Evolutionary conservation across 1,139 yeast genomes (phyloP), one percentile per base, ranked within the genome.

Genomic region (Suhomyces kunorum): DNA sequence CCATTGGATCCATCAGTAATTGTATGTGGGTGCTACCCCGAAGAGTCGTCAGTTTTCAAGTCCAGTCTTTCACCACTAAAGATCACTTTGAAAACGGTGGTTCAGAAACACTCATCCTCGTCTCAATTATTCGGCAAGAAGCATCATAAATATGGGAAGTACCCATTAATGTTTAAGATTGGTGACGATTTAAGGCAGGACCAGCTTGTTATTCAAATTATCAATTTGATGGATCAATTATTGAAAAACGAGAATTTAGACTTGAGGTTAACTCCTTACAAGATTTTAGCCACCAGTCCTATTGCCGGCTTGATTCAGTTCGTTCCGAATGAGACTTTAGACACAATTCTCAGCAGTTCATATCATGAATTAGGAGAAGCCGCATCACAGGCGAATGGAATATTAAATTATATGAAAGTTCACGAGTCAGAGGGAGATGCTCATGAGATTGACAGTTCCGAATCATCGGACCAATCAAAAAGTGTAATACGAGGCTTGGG

Each of bases 121-220:
- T 54, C 66, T 8, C 70, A 64, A 43, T 51, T 67, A 6, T 68
- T 68, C 48, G 71, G 71, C 1, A 66, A 63, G 39, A 64, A 59
- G 40, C 48, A 52, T 13, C 17, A 15, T 4, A 65, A 63, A 40
- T 59, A 71, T 44, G 86, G 83, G 0, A 72, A 70, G 36, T 94
- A 89, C 60, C 81, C 95, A 4, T 65, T 92, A 32, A 92, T 94
- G 85, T 89, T 89, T 64, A 94, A 94, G 59, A 86, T 87, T 36
- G 98, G 99, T 3, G 98, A 94, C 63, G 98, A 94, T 58, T 68
- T 94, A 38, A 72, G 98, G 44, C 99, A 94, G 60, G 99, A 94
- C 66, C 99, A 94, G 60, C 75, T 94, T 50, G 95, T 92, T 17
- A 87, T 89, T 39, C 98, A 94, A 61, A 87, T 94, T 44, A 87